Conservation (phyloP, 129 eudicot genomes). For the Gnaphalium uliginosum region DNA sequence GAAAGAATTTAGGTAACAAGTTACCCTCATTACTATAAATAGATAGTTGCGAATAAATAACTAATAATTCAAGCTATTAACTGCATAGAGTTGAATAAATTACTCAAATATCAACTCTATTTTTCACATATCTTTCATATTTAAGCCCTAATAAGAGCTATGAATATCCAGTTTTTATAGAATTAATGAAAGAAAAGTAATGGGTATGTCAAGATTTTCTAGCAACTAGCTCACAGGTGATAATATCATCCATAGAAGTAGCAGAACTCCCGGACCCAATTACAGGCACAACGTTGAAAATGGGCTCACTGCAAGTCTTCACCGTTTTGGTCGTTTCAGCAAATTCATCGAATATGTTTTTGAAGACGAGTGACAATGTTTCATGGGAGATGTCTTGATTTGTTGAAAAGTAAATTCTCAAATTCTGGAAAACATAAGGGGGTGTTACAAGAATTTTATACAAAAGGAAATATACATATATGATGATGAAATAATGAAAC, state of each 20-base stretch:
- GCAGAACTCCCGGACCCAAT: slow-evolving; percentile 42
- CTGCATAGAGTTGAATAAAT: background rate
- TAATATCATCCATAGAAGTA: slow-evolving; percentile 58
- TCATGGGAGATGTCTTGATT: slow-evolving; percentile 50
- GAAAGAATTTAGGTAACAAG: background rate
- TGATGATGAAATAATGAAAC: background rate
- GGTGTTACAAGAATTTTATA: slow-evolving; percentile 2
- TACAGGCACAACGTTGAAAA: slow-evolving; percentile 61
- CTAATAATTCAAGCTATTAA: no score
- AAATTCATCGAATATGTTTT: slow-evolving; percentile 54
- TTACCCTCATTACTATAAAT: slow-evolving; percentile 1
- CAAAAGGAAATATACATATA: background rate
- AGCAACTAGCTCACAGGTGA: slow-evolving; percentile 84
- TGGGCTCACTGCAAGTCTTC: slow-evolving; percentile 35
- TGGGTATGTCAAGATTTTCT: slow-evolving; percentile 38
- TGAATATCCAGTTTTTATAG: background rate
- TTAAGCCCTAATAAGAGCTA: background rate
- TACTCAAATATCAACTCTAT: background rate
- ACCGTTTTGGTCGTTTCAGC: slow-evolving; percentile 41
- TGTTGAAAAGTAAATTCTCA: slow-evolving; percentile 66
- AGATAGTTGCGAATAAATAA: background rate
- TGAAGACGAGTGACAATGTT: slow-evolving; percentile 47
- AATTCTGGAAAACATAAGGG: slow-evolving; percentile 48
- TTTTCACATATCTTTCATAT: slow-evolving; percentile 1
- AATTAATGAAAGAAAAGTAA: background rate